phyloP scores from a whole-genome alignment of 371 early-diverging fungal species.

The Mortierella sp. region DNA sequence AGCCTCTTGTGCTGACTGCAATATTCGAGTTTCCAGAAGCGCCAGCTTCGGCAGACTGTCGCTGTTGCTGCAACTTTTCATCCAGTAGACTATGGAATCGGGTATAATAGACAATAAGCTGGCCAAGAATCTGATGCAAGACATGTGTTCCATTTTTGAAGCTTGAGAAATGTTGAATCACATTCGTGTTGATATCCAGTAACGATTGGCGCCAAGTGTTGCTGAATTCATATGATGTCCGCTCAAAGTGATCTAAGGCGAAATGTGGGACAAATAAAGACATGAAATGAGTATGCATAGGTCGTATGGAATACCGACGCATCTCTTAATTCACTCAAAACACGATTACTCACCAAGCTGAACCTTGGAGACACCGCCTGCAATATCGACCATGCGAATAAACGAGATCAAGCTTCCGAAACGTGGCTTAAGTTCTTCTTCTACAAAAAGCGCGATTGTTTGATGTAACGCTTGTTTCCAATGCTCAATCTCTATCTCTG shows the following conservation, averaged over 20 bases:
- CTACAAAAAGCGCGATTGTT: slow-evolving; percentile 86
- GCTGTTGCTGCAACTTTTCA: slow-evolving; percentile 59
- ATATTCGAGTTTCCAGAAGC: neutral
- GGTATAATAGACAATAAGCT: slow-evolving; percentile 89
- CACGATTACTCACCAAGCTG: slow-evolving; percentile 33
- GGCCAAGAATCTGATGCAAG: slow-evolving; percentile 87
- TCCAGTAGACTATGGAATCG: slow-evolving; percentile 85
- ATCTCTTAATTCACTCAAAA: too few relatives aligned
- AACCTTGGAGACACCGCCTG: slow-evolving; percentile 53
- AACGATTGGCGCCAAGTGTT: slow-evolving; percentile 84
- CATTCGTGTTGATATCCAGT: slow-evolving; percentile 80
- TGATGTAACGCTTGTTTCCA: slow-evolving; percentile 76
- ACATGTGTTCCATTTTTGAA: slow-evolving; percentile 92
- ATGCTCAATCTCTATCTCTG: slow-evolving; percentile 81
- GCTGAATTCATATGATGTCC: slow-evolving; percentile 80
- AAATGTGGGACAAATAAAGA: neutral
- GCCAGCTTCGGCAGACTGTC: neutral
- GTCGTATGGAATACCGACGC: too few relatives aligned
- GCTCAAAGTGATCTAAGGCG: slow-evolving; percentile 63
- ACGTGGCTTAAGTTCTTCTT: slow-evolving; percentile 84
- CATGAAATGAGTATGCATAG: neutral
- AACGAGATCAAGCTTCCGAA: slow-evolving; percentile 84
- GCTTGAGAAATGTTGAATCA: slow-evolving; percentile 91
- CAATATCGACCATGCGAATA: slow-evolving; percentile 76
- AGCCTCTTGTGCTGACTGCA: slow-evolving; percentile 38